phyloP scores from a whole-genome alignment of 2,329 filamentous ascomycete genomes.

The Fusarium camptoceras region DNA sequence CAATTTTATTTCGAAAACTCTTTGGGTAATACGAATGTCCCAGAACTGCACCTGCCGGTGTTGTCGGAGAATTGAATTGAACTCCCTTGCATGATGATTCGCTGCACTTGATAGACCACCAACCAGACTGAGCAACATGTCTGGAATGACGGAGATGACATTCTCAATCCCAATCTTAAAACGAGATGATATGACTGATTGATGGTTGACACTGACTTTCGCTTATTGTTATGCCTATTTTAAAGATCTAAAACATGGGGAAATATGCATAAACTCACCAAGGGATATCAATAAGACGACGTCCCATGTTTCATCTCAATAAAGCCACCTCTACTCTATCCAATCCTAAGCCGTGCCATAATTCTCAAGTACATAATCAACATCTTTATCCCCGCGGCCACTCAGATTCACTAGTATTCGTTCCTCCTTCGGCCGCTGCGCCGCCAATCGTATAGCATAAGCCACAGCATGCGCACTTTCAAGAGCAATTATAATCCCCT shows the following conservation, averaged over 20 bases:
- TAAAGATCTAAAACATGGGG: neutral
- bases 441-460: constrained; percentile 1
- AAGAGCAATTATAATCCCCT: constrained; percentile 7
- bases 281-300: neutral
- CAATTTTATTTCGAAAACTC: neutral
- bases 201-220: too few relatives aligned
- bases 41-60: neutral
- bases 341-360: neutral
- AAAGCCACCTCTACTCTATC: neutral
- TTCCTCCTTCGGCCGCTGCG: neutral
- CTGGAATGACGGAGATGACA: neutral
- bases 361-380: constrained; percentile 11
- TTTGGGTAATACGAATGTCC: neutral
- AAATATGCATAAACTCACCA: neutral
- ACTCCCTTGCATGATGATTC: too few relatives aligned
- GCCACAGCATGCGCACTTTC: constrained; percentile 14
- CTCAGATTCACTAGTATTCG: neutral
- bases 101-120: too few relatives aligned
- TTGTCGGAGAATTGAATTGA: neutral
- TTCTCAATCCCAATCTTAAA: neutral
- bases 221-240: too few relatives aligned
- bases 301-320: neutral
- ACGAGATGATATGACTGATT: too few relatives aligned
- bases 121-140: neutral
- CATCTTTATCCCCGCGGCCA: constrained; percentile 11